phyloP scores from a whole-genome alignment of 177 flowering plant species.

The Vitis hybrid region DNA sequence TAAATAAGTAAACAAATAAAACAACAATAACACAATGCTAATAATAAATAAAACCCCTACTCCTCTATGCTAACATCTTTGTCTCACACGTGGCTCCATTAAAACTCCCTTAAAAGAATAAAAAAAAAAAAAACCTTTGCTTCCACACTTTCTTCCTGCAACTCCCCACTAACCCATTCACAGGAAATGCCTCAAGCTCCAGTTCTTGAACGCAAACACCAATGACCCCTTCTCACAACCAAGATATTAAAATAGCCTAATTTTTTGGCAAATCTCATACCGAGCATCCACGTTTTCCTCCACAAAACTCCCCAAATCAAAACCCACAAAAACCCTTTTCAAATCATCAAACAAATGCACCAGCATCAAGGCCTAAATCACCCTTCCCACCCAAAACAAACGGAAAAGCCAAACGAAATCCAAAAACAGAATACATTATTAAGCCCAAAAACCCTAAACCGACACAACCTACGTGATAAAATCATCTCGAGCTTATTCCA shows the following conservation, averaged over 20 bases:
- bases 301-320: conserved; percentile 30
- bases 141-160: conserved; percentile 44
- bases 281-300: conserved; percentile 54
- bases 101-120: no score
- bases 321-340: conserved; percentile 47
- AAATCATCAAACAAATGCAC: conserved; percentile 43
- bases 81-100: no score
- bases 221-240: conserved; percentile 48
- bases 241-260: conserved; percentile 53
- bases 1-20: no score
- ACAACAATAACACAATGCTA: no score
- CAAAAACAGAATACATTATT: conserved; percentile 30
- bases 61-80: no score
- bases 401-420: conserved; percentile 67
- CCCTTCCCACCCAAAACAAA: conserved; percentile 34
- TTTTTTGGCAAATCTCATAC: conserved; percentile 57
- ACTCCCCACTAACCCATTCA: conserved; percentile 5
- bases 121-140: conserved; percentile 33
- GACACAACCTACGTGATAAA: conserved; percentile 29
- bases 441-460: conserved; percentile 44
- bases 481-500: conserved; percentile 61
- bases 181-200: no score
- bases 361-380: conserved; percentile 24
- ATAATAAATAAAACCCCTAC: no score
- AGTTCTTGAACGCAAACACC: no score